These are phyloP conservation scores for Penstemon newberryi DNA, from an alignment of 257 asterid genomes.

Conservation along the genomic window DNA sequence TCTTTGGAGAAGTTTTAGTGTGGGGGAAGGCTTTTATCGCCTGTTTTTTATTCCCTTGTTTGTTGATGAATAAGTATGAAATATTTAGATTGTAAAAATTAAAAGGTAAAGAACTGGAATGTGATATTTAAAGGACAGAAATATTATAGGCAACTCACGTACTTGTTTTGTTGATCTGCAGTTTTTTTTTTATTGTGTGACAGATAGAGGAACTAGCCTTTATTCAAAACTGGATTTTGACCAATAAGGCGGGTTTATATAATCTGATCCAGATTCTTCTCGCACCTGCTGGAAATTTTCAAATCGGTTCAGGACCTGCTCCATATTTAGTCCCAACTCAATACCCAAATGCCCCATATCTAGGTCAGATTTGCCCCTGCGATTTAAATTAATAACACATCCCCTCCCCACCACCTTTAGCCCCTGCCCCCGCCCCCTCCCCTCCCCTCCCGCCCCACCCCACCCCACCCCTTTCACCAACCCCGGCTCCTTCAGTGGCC, in stretches of 20 bases:
- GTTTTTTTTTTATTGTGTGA: slow-evolving; percentile 14
- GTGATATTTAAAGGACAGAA: not conserved
- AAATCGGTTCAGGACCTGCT: slow-evolving; percentile 34
- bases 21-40: not conserved
- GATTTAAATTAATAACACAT: slow-evolving; percentile 10
- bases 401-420: slow-evolving; percentile 31
- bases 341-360: slow-evolving; percentile 27
- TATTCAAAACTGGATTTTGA: slow-evolving; percentile 34
- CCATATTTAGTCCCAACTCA: slow-evolving; percentile 29
- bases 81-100: not conserved
- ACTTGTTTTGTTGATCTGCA: slow-evolving; percentile 30
- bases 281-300: slow-evolving; percentile 38
- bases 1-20: too few relatives aligned
- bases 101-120: not conserved
- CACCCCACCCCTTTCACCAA: slow-evolving; percentile 27
- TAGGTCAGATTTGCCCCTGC: slow-evolving; percentile 44
- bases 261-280: slow-evolving; percentile 40
- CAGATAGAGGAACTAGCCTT: slow-evolving; percentile 32
- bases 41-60: not conserved
- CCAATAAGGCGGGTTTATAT: slow-evolving; percentile 42
- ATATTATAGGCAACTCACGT: slow-evolving; percentile 12
- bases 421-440: slow-evolving; percentile 19
- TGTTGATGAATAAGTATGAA: not conserved
- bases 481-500: slow-evolving; percentile 2
- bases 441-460: slow-evolving; percentile 26